These are phyloP conservation scores for Populus euphratica DNA, from an alignment of 345 rosid species.

Conservation along the genomic window DNA sequence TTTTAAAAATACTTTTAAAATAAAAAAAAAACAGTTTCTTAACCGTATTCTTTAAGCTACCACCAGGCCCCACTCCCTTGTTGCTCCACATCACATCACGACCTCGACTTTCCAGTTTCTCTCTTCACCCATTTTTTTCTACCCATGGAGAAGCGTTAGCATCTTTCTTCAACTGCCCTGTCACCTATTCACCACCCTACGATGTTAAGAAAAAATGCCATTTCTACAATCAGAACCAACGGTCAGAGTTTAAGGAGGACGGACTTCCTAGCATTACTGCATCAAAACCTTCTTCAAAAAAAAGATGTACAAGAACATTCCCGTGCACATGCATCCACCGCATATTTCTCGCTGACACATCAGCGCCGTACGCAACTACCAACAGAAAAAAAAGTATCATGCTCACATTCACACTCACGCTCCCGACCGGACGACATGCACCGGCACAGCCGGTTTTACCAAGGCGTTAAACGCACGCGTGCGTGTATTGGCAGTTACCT, in stretches of 20 bases:
- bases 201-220: not conserved
- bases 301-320: conserved; percentile 26
- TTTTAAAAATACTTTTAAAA: no score
- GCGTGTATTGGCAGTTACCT: conserved; percentile 3
- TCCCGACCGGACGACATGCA: conserved; percentile 34
- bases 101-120: not conserved
- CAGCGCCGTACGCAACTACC: conserved; percentile 25
- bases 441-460: conserved; percentile 39
- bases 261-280: not conserved
- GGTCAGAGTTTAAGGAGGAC: not conserved
- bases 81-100: not conserved
- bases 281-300: not conserved
- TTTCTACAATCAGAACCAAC: not conserved
- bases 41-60: not conserved
- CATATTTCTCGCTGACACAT: conserved; percentile 28
- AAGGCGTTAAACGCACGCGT: conserved; percentile 15
- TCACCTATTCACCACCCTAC: not conserved
- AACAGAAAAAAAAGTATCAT: conserved; percentile 27
- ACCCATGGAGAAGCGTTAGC: not conserved
- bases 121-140: not conserved
- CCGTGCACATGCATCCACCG: conserved; percentile 49
- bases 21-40: no score
- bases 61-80: no score
- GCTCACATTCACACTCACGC: not conserved
- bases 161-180: not conserved